Evolutionary conservation across 768 basidiomycete genomes (phyloP), one percentile per base, ranked within the genome.

Genomic region (Tulasnella sp.): DNA sequence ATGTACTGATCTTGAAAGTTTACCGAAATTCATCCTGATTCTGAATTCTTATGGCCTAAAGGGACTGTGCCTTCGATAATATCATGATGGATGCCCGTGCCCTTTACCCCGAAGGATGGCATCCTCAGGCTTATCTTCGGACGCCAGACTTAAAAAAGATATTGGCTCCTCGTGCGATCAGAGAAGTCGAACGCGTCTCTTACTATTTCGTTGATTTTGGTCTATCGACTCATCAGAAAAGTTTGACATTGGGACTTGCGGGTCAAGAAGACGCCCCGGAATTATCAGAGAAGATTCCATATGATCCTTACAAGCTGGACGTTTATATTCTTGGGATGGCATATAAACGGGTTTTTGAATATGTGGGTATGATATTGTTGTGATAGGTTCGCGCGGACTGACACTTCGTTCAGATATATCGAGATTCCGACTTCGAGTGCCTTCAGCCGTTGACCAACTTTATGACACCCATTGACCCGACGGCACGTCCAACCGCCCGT

Each of bases 21-120:
- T 40, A 40, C 5, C 8, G 62, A 44, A 44, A 44, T 7, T 44
- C 16, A 16, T 7, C 16, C 42, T 14, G 42, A 14, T 12, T 44
- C 42, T 44, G 42, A 44, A 44, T 44, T 14, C 16, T 7, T 16
- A 44, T 44, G 42, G 42, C 10, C 42, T 16, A 3, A 34, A 79
- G 79, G 39, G 79, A 79, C 38, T 79, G 79, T 39, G 72, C 74
- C 5, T 44, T 36, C 24, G 79, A 42, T 34, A 79, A 79, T 34
- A 62, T 79, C 14, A 79, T 79, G 79, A 79, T 79, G 79, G 79
- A 79, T 68, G 79, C 21, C 16, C n/a, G 74, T 34, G 79, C 72
- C 2, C 36, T 79, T 31, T 79, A 46, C 34, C 79, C 79, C 6
- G 62, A 58, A 5, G 79, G 79, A 38, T 79, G 72, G 74, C 79